These are phyloP conservation scores for Akanthomyces muscarius DNA, from an alignment of 2,329 filamentous ascomycete genomes.

Conservation along the genomic window DNA sequence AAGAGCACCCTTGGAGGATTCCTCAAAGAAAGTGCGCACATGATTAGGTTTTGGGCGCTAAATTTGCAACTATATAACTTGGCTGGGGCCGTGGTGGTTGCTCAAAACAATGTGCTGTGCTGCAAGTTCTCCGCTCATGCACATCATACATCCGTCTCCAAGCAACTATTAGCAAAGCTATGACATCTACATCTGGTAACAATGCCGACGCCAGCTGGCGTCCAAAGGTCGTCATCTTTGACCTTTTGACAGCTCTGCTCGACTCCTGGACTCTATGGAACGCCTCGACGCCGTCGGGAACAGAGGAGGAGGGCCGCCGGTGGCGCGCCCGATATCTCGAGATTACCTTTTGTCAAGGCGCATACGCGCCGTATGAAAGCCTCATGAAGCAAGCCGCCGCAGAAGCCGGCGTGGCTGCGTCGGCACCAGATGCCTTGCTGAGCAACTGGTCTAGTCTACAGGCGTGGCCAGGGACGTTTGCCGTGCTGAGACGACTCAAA, in stretches of 20 bases:
- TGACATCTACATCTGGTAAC: neutral
- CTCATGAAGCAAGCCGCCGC: conserved; percentile 28
- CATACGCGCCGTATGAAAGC: conserved; percentile 32
- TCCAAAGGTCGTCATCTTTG: conserved; percentile 36
- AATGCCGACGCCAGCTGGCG: conserved; percentile 21
- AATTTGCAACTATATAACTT: neutral
- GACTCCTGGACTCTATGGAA: conserved; percentile 39
- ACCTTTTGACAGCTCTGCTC: conserved; percentile 37
- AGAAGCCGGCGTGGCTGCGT: conserved; percentile 28
- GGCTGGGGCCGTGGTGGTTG: neutral
- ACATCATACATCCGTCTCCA: neutral
- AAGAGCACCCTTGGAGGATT: neutral
- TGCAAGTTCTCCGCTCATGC: neutral
- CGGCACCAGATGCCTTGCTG: conserved; percentile 28
- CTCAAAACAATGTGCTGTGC: neutral
- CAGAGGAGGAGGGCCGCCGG: conserved; percentile 25
- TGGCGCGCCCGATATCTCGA: conserved; percentile 38
- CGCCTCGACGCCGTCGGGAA: conserved; percentile 26
- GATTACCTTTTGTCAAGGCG: conserved; percentile 32
- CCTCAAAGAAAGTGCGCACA: neutral
- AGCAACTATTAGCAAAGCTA: neutral
- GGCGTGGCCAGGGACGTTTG: conserved; percentile 24
- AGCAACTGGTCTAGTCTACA: conserved; percentile 27
- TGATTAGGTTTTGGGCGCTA: neutral
- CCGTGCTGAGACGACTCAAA: conserved; percentile 24